Evolutionary conservation across 768 basidiomycete genomes (phyloP), one percentile per base, ranked within the genome.

Genomic region (Candolleomyces eurysporus): DNA sequence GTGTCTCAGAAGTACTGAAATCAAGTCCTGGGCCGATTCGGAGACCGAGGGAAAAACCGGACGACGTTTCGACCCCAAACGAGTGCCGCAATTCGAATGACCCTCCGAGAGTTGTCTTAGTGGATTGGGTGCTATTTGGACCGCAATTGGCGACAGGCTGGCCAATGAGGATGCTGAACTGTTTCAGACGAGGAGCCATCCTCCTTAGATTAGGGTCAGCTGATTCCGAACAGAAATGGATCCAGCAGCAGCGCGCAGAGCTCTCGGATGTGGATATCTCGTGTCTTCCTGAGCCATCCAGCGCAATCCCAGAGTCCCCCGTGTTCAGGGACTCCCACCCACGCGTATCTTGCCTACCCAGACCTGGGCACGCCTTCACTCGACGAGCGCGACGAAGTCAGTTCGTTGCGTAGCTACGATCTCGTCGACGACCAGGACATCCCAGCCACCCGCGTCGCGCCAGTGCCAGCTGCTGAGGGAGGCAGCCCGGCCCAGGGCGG

Each of bases 341-440:
- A 76, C 66, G 73, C 78, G 3, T 78, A 75, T 62, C 69, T 81
- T 54, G 77, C 78, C 17, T 79, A 80, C 64, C 76, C 78, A n/a
- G 77, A 78, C 61, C 66, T 79, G 36, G 69, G 66, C 43, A 63
- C 69, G 49, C 57, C 67, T 16, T 58, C 67, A 58, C 63, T 64
- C 21, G 48, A 68, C 49, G 32, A 56, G 17, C 45, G 45, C 17
- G 60, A 69, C 43, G 79, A 78, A 57, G 65, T 65, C n/a, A 70
- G 68, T 45, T 67, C 76, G 19, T 63, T 80, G 62, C 71, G 72
- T 60, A 79, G 78, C 67, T 84, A 82, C 66, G 82, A 83, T 70
- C 71, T 84, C 52, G 71, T 83, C 52, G 77, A 82, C 56, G 81
- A 83, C 68, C 76, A 79, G 59, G 82, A 84, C 68, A 78, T 84